Evolutionary conservation across 345 rosid genomes (phyloP), one percentile per base, ranked within the genome.

Genomic region (Populus tremula): DNA sequence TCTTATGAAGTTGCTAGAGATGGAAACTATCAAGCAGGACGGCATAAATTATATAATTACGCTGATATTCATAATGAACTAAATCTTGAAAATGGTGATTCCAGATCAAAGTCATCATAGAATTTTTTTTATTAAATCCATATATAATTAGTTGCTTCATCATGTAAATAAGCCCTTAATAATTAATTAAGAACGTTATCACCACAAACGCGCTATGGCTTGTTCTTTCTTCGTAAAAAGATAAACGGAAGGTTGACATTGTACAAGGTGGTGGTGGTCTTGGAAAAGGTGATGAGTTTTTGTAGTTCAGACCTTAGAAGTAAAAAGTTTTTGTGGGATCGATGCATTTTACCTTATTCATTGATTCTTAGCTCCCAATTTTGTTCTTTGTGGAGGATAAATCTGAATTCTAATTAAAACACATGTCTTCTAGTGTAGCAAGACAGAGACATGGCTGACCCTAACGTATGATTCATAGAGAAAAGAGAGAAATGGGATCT

Each of bases 381-480:
- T 79, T 83, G 84, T 83, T 79, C 47, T 69, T 72, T 62, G 76
- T 33, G 78, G 36, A 11, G 33, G 39, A 66, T 47, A 20, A 45
- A 39, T 69, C 74, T 17, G 67, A 8, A 49, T 21, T 14, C 68
- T 62, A 61, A 47, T 84, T 62, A 82, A 77, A 53, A 33, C 5
- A 47, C 8, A 14, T 77, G 83, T 80, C 82, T 38, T 71, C 67
- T 77, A 77, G 71, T 71, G 74, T 21, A 12, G 68, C 31, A 72
- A 14, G 78, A 82, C 35, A 68, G 77, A 14, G 82, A 80, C 82
- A 36, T 66, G 25, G 18, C 36, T 67, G 31, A 41, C 36, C 56
- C 23, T 73, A 14, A 23, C 7, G 21, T 61, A 10, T 73, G 61
- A 70, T 56, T 47, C 68, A 65, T 18, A 65, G 33, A 33, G 36